Evolutionary conservation across 1,284 basidiomycete species (phyloP).

Genomic region (Rhodotorula sp.): DNA sequence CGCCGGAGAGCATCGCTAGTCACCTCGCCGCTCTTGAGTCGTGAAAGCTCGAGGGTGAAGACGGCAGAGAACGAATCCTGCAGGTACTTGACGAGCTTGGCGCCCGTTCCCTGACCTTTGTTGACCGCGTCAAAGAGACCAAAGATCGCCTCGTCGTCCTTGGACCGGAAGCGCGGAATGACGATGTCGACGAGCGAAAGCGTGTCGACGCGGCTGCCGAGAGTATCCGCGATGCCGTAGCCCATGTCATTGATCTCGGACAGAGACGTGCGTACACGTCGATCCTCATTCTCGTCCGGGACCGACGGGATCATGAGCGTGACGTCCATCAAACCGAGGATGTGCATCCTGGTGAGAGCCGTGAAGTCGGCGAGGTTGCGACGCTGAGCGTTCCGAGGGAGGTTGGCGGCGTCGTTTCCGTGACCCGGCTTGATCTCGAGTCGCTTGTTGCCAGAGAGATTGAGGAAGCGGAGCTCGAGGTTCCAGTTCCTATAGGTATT

Average conservation of each 20-base stretch:
- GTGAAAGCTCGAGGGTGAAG: constrained; percentile 62
- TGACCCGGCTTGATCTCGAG: constrained; percentile 74
- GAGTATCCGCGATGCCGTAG: constrained; percentile 95
- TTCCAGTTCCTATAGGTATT: constrained; percentile 88
- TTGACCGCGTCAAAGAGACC: constrained; percentile 83
- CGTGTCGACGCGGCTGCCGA: constrained; percentile 68
- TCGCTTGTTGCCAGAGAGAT: constrained; percentile 80
- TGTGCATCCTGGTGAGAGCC: constrained; percentile 73
- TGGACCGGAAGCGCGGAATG: constrained; percentile 77
- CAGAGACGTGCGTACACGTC: constrained; percentile 86
- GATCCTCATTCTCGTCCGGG: constrained; percentile 87
- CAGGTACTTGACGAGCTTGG: constrained; percentile 64
- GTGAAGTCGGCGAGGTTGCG: constrained; percentile 76
- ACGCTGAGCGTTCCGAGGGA: constrained; percentile 48
- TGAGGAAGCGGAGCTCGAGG: constrained; percentile 83
- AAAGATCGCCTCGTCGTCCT: constrained; percentile 81
- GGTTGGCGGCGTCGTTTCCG: constrained; percentile 46
- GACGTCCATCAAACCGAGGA: constrained; percentile 96
- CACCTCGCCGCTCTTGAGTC: constrained; percentile 54
- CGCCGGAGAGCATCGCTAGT: constrained; percentile 75
- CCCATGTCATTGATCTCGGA: constrained; percentile 90
- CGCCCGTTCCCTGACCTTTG: constrained; percentile 51
- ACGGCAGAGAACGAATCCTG: constrained; percentile 71
- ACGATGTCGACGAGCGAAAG: constrained; percentile 92
- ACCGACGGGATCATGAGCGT: constrained; percentile 79